Evolutionary conservation across 306 rosid genomes (phyloP), one percentile per base, ranked within the genome.

Genomic region (Cicer cuneatum): DNA sequence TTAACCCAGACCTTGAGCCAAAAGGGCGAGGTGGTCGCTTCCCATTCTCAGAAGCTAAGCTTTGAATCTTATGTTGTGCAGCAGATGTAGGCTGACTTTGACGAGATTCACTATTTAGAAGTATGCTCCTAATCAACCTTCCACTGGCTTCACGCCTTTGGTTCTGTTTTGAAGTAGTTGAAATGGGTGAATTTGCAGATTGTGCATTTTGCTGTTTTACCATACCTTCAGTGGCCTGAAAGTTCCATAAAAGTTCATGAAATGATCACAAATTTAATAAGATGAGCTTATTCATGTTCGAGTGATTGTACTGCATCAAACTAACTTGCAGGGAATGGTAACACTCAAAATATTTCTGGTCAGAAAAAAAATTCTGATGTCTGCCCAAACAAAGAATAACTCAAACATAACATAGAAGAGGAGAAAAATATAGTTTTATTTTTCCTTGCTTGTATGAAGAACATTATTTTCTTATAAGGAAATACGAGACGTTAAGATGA

Each of bases 131-230:
- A 74, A 94, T 81, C 85, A 90, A 71, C 86, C 86, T 82, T 80
- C 97, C 99, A 81, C 92, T 16, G 66, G 79, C 78, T 81, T 92
- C 97, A 46, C 86, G 93, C 85, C 90, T 86, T 59, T 86, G 97
- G 74, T 76, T 94, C 76, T 83, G 91, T 76, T 89, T 94, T 24
- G 80, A n/a, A 71, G 82, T 66, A 80, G 80, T 67, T 69, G 96
- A 80, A 82, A 80, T 47, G 19, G 86, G 66, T 59, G 87, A 84
- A 82, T 78, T 86, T 71, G 89, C 86, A 56, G 83, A 79, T 72
- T 76, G 80, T 29, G 69, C 56, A 60, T 61, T 81, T 83, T 85
- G 88, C 60, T 75, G 87, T 68, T 84, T 89, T 38, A 47, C 66
- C 63, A 73, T 42, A 53, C 85, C 83, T 33, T 83, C 92, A 21